These are phyloP conservation scores for Gossypium davidsonii DNA, from an alignment of 441 rosid species.

Conservation along the genomic window DNA sequence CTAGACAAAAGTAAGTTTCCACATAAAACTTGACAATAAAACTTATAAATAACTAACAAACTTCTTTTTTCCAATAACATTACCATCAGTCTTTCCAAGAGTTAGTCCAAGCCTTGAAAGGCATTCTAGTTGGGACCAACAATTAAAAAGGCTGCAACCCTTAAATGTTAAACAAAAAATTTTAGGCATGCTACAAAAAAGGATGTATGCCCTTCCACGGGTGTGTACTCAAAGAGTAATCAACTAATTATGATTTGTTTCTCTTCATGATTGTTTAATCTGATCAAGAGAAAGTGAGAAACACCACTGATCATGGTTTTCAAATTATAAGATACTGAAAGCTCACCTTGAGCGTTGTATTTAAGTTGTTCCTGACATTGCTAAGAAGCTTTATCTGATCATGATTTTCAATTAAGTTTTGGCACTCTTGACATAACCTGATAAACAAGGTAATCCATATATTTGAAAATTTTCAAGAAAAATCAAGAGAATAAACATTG, in stretches of 20 bases:
- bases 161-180: neutral
- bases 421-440: conserved; percentile 96
- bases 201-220: neutral
- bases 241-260: neutral
- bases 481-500: neutral
- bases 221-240: neutral
- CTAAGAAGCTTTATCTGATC: conserved; percentile 97
- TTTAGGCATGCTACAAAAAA: neutral
- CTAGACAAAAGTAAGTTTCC: conserved; percentile 6
- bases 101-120: neutral
- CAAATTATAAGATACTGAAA: neutral
- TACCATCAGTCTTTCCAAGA: neutral
- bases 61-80: conserved; percentile 1
- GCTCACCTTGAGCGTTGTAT: conserved; percentile 77
- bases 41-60: neutral
- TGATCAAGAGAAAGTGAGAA: neutral
- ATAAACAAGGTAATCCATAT: conserved; percentile 15
- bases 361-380: conserved; percentile 89
- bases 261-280: neutral
- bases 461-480: neutral
- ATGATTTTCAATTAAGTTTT: conserved; percentile 90
- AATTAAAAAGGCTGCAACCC: neutral
- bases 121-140: neutral
- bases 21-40: conserved; percentile 4
- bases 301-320: neutral